phyloP scores from a whole-genome alignment of 2,329 filamentous ascomycete species.

The Nakataea oryzae region DNA sequence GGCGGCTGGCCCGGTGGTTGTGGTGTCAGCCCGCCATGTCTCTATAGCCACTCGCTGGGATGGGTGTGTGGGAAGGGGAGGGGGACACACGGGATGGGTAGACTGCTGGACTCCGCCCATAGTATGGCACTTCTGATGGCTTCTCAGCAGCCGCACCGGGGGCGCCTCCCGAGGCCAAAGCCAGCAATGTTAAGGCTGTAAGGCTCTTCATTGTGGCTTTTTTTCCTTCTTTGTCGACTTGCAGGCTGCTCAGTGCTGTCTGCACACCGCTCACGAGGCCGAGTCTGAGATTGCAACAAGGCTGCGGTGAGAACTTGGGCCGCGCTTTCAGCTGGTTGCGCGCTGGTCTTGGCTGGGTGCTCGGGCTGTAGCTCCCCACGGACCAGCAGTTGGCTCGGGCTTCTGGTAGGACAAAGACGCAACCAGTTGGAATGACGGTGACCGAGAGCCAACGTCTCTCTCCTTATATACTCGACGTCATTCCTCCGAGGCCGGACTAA shows the following conservation, averaged over 20 bases:
- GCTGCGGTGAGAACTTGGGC: not conserved
- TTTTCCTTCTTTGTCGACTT: not conserved
- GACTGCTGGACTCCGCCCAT: slow-evolving; percentile 21
- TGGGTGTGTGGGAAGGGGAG: not conserved
- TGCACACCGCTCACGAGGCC: not conserved
- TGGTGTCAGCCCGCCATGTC: not conserved
- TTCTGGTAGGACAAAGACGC: not conserved
- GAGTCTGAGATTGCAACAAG: not conserved
- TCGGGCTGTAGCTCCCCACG: not conserved
- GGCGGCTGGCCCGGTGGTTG: slow-evolving; percentile 9
- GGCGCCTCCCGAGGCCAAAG: not conserved
- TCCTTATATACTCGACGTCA: not conserved
- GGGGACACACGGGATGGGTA: slow-evolving; percentile 19
- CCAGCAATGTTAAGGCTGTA: not conserved
- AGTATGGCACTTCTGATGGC: slow-evolving; percentile 19
- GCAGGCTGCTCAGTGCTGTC: not conserved
- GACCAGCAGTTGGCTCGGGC: not conserved
- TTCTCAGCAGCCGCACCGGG: not conserved
- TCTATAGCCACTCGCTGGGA: not conserved
- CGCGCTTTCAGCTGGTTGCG: not conserved
- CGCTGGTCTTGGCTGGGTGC: no score
- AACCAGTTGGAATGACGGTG: not conserved
- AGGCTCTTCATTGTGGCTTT: not conserved
- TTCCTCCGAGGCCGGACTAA: not conserved
- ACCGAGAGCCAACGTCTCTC: not conserved